Base-by-base conservation (phyloP, 1,284 basidiomycete genomes). In the Apiotrichum laibachii region DNA sequence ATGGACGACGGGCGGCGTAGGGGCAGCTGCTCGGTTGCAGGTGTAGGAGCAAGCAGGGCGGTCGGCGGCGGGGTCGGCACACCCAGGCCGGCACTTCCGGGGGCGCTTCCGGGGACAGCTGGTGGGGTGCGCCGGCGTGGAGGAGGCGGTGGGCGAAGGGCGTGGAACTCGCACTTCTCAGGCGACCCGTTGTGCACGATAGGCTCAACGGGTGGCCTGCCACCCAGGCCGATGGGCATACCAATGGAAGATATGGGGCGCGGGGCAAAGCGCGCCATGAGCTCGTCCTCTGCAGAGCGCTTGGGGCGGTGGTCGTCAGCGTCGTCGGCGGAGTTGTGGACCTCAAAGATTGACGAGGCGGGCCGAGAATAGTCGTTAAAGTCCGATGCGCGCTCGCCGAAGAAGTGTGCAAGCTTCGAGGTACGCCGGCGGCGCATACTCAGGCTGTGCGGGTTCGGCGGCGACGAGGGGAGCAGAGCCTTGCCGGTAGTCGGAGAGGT, bases 331-430 rank as follows among this genome's bases (percentile, higher is more conserved):
- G 26, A 7, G 26, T 31, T 31, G 26, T 31, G 3, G 26, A 7
- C 7, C 26, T 31, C 26, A 31, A 31, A 31, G 26, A 31, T 31
- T 7, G 26, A 31, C 26, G 26, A 31, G 4, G 26, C 26, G 26
- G 44, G 44, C 19, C 44, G 44, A 9, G 44, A 22, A 26, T 22
- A 26, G 16, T 47, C 45, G 10, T 35, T 9, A 26, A 39, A 21
- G 19, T 42, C 50, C 16, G 10, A 12, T 5, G 21, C 13, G 39
- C 11, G 51, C 52, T 68, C 70, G 18, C 71, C 70, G 49, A 72
- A 71, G 56, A 72, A 71, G 3, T 68, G 58, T 1, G 63, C 59
- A 9, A 73, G 60, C 53, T 71, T 73, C 45, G 66, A 62, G 4
- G 64, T 63, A 1, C 67, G 56, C 49, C 61, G 53, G 18, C 65